Base-by-base conservation (phyloP, 1,284 basidiomycete genomes). In the Moniliophthora roreri region DNA sequence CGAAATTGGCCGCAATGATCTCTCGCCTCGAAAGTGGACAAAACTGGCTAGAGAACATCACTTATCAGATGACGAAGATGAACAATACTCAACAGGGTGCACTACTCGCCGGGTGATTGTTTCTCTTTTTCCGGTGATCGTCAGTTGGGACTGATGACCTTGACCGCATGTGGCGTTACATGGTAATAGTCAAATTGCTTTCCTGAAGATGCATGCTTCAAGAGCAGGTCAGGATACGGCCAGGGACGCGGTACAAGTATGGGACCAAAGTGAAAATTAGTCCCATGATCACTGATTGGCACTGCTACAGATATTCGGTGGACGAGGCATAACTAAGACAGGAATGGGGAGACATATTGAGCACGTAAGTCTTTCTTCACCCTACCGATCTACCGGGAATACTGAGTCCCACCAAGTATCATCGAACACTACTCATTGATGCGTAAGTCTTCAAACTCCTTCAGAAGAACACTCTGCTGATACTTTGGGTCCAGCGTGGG, bases 11-110 rank as follows among this genome's bases (percentile, higher is more conserved):
- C 0, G 71, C 73, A 32, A 90, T 92, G 87, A 90, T 93, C 57
- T 79, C 86, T 15, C 83, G 89, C 52, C 75, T 80, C 35, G 90
- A 93, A 70, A 82, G 83, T 3, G 78, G 78, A 18, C 90, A 93
- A 65, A 78, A 77, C 42, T 93, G 90, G 89, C 71, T 93, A 18
- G 90, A 94, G 72, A 83, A 77, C 66, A 72, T 92, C 51, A 92
- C 89, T 0, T 84, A 82, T 69, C 90, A 93, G 69, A 92, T 93
- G 89, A 80, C 75, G 66, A 79, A 87, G 64, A 89, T 89, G 86
- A 64, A 55, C 39, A 70, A 72, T 51, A 69, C 67, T 41, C 60
- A 75, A 42, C 73, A 76, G 53, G 67, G 73, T 3, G 56, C 58
- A 16, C 60, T 69, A 32, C 69, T 82, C 28, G 80, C 79, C 4